phyloP scores from a whole-genome alignment of 2,329 filamentous ascomycete genomes.

The Colletotrichum gigasporum region DNA sequence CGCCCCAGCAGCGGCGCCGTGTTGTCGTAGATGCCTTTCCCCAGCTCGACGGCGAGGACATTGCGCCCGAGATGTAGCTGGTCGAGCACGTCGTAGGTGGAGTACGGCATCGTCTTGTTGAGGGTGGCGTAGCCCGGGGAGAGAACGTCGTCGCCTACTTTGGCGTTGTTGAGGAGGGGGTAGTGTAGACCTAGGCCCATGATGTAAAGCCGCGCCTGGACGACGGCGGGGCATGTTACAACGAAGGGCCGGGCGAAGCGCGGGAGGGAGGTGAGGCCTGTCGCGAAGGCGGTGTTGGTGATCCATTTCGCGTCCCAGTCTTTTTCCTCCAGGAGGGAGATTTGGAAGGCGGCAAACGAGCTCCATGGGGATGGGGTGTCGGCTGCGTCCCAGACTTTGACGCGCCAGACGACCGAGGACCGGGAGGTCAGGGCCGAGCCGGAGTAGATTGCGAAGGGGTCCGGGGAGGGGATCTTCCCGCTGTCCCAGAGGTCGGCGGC shows the following conservation, averaged over 20 bases:
- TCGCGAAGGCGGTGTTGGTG: neutral
- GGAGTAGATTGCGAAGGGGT: neutral
- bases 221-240: neutral
- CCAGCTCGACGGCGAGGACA: conserved; percentile 21
- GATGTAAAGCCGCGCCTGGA: conserved; percentile 20
- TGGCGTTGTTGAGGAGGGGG: conserved; percentile 10
- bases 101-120: conserved; percentile 30
- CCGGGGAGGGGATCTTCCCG: neutral
- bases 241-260: conserved; percentile 20
- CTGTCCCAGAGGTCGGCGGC: conserved; percentile 10
- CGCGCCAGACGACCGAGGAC: conserved; percentile 19
- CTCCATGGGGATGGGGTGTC: conserved; percentile 17
- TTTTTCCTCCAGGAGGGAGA: neutral
- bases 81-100: conserved; percentile 21
- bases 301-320: conserved; percentile 31
- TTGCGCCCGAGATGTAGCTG: conserved; percentile 17
- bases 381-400: conserved; percentile 18
- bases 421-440: conserved; percentile 9
- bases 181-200: conserved; percentile 26
- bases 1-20: conserved; percentile 17
- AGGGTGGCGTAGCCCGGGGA: neutral
- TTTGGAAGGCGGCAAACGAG: conserved; percentile 6
- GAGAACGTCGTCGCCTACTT: conserved; percentile 16
- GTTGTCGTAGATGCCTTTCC: conserved; percentile 27
- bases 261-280: neutral